phyloP scores from a whole-genome alignment of 208 protist genomes.

The Leishmania major region DNA sequence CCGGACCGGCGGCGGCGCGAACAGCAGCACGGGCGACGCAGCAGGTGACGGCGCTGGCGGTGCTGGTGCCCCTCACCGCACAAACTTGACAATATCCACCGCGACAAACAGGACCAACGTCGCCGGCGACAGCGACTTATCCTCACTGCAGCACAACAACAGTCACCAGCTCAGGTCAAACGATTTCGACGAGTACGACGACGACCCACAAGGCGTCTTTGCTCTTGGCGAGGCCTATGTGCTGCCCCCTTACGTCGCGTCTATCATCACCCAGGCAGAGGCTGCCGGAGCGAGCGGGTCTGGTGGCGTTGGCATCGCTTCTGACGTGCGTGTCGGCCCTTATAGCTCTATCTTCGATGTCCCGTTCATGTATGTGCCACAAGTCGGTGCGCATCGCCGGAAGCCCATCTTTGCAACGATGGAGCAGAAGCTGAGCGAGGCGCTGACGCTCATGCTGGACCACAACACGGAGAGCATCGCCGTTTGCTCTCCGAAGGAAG shows the following conservation, averaged over 20 bases:
- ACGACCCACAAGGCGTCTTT: constrained; percentile 35
- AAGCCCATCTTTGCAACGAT: constrained; percentile 70
- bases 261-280: constrained; percentile 49
- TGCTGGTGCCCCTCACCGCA: constrained; percentile 9
- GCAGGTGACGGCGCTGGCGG: constrained; percentile 1
- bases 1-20: constrained; percentile 13
- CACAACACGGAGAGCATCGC: constrained; percentile 77
- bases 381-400: constrained; percentile 54
- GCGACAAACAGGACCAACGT: constrained; percentile 11
- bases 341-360: constrained; percentile 81
- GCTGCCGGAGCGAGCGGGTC: constrained; percentile 33
- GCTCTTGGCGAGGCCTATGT: constrained; percentile 38
- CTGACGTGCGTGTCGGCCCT: constrained; percentile 49
- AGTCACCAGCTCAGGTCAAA: constrained; percentile 16
- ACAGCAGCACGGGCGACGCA: constrained; percentile 2
- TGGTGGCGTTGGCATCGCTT: constrained; percentile 34
- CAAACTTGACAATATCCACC: constrained; percentile 16
- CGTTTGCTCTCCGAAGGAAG: constrained; percentile 48
- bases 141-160: constrained; percentile 11
- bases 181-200: constrained; percentile 33
- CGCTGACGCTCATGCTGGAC: constrained; percentile 70
- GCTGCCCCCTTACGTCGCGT: constrained; percentile 69
- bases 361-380: constrained; percentile 71
- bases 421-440: constrained; percentile 66
- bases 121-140: constrained; percentile 11